Evolutionary conservation across 2,329 filamentous ascomycete species (phyloP), one percentile per base, ranked within the genome.

Genomic region (Apiospora marii): DNA sequence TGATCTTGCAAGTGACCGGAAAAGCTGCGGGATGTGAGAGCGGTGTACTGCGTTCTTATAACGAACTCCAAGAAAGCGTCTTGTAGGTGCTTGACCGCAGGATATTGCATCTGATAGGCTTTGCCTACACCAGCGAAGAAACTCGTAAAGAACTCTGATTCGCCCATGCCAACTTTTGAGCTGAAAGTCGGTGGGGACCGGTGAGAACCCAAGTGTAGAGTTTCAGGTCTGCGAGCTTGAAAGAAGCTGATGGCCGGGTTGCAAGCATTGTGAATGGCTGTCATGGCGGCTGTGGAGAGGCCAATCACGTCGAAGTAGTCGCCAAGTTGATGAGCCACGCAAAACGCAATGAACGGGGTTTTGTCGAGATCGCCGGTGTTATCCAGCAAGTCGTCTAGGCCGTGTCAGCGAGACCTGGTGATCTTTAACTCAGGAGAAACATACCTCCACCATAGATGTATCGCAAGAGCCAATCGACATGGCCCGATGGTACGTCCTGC

Each of bases 121-220:
- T 5, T 24, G 13, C 49, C 10, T 4, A 53, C 13, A 10, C 49
- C 49, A 4, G n/a, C 49, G 10, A 53, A 53, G n/a, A 27, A 53
- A 5, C 27, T 53, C n/a, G 24, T 19, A 53, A 37, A 37, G 37
- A 37, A 37, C 2, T 37, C 37, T 37, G 37, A 37, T 37, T 37
- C 37, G 37, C 37, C 1, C 37, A 37, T 37, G 37, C 37, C 37
- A 37, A 37, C 37, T 37, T 37, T 8, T 37, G 37, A 3, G 10
- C 37, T 37, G 49, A 27, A 53, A 16, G 3, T 13, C 3, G 3
- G 12, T 53, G 8, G n/a, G 24, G 49, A 4, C n/a, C 5, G 22
- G 4, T 1, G 8, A 0, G n/a, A 10, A 4, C 1, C n/a, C 16
- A 14, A 16, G 2, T 4, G n/a, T 4, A 0, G 3, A 27, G 13